These are phyloP conservation scores for Sisymbrium irio DNA, from an alignment of 345 rosid genomes.

Conservation along the genomic window DNA sequence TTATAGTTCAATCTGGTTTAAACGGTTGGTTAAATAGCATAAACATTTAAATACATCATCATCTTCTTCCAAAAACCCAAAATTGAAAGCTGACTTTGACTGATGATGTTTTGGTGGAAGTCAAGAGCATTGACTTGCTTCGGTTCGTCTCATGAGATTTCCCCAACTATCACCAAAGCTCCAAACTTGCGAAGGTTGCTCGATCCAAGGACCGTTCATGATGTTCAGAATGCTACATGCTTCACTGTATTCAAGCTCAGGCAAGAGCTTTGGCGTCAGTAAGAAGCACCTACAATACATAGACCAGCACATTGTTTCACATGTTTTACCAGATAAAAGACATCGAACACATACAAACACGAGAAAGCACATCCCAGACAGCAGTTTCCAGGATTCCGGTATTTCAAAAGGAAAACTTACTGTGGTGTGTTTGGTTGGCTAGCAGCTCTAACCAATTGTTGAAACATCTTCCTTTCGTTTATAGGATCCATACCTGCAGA, in stretches of 20 bases:
- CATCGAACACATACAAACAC: background rate
- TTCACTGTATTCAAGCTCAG: conserved; percentile 84
- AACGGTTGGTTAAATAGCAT: conserved; percentile 1
- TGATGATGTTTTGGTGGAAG: background rate
- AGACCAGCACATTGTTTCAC: background rate
- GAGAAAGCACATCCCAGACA: background rate
- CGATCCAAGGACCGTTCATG: conserved; percentile 97
- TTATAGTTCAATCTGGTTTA: background rate
- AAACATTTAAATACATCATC: background rate
- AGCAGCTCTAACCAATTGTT: conserved; percentile 92
- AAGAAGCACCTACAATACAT: conserved; percentile 68
- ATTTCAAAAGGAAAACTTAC: conserved; percentile 38
- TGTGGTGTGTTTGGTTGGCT: conserved; percentile 93
- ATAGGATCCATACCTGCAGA: conserved; percentile 90
- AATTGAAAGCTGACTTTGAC: background rate
- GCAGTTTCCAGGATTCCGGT: background rate
- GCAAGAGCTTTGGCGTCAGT: conserved; percentile 83
- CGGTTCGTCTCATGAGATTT: conserved; percentile 39
- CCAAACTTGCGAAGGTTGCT: conserved; percentile 83
- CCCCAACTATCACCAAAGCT: conserved; percentile 70
- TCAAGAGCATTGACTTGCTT: conserved; percentile 33
- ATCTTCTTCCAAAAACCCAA: background rate
- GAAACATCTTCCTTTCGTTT: conserved; percentile 98
- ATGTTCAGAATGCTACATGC: conserved; percentile 89
- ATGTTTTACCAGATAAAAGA: background rate